Evolutionary conservation across 163 green algal species (phyloP), one percentile per base, ranked within the genome.

Genomic region (Chlamydomonas reinhardtii): DNA sequence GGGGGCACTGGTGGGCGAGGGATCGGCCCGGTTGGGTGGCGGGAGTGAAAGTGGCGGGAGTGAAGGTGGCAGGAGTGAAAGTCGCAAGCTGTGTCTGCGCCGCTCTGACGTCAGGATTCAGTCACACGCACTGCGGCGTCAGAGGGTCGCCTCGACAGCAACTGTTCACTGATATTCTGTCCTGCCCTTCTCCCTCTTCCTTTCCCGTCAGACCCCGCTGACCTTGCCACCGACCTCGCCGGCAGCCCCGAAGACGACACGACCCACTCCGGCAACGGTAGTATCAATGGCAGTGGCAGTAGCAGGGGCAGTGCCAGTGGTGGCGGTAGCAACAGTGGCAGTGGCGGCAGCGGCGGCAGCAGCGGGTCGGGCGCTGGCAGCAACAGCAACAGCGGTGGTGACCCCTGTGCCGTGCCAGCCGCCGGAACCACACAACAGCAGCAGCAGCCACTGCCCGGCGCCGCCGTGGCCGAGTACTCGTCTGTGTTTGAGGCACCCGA

Each of bases 381-480:
- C 17, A 6, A 6, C 27, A 34, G 64, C 3, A 27, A 14, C 43
- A 48, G 8, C 72, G 56, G 54, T 20, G 62, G 17, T 17, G 76
- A 74, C 39, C 29, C 43, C 19, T 65, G 76, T 64, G 76, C 61
- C 32, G 74, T 11, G 32, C n/a, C 9, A 62, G 59, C 0, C 34
- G 32, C 8, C 59, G 24, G n/a, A 5, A 48, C 39, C 39, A 14
- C 39, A 8, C 39, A 48, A 8, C 39, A 5, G 39, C 39, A 48
- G 39, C 39, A 5, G 39, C 39, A 48, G 39, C 39, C 39, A 48
- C 39, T 14, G 29, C 31, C 61, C 29, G 31, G 22, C 16, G 76
- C 34, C 11, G 37, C 35, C 37, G n/a, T 48, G 2, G 77, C 77
- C 20, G 65, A 84, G 66, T 84, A 76, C 32, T 76, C 65, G 14